phyloP scores from a whole-genome alignment of 2,329 filamentous ascomycete genomes.

The Xylariales sp. region DNA sequence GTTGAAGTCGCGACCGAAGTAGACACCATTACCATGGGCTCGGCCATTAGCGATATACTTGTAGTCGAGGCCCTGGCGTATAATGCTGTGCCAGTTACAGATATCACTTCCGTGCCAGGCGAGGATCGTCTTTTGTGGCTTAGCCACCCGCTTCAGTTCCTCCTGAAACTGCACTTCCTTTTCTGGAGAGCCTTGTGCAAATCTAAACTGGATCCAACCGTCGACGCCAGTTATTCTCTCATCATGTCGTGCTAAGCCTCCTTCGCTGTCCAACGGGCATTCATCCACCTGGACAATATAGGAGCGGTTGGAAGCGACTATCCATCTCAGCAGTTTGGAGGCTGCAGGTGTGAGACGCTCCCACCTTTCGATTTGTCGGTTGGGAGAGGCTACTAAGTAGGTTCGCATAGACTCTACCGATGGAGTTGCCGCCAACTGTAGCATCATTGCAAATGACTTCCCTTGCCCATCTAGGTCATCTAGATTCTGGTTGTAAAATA shows the following conservation, averaged over 20 bases:
- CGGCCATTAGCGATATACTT: conserved; percentile 59
- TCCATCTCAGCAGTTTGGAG: conserved; percentile 72
- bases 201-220: conserved; percentile 74
- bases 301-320: conserved; percentile 83
- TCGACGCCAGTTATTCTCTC: conserved; percentile 60
- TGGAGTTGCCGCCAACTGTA: conserved; percentile 57
- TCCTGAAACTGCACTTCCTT: conserved; percentile 73
- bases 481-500: conserved; percentile 51
- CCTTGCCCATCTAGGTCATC: conserved; percentile 41
- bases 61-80: conserved; percentile 77
- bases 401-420: conserved; percentile 52
- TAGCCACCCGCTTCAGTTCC: conserved; percentile 46
- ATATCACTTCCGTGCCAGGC: conserved; percentile 81
- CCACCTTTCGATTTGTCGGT: conserved; percentile 36
- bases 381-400: conserved; percentile 37
- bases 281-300: conserved; percentile 73
- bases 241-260: conserved; percentile 20
- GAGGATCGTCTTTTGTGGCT: conserved; percentile 58
- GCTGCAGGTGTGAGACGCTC: conserved; percentile 60
- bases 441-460: conserved; percentile 46
- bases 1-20: conserved; percentile 61
- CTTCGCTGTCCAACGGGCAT: conserved; percentile 17
- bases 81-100: conserved; percentile 84
- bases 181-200: conserved; percentile 83
- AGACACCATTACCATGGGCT: conserved; percentile 73